phyloP scores from a whole-genome alignment of 768 basidiomycete species.

The Aureoboletus auriporus region DNA sequence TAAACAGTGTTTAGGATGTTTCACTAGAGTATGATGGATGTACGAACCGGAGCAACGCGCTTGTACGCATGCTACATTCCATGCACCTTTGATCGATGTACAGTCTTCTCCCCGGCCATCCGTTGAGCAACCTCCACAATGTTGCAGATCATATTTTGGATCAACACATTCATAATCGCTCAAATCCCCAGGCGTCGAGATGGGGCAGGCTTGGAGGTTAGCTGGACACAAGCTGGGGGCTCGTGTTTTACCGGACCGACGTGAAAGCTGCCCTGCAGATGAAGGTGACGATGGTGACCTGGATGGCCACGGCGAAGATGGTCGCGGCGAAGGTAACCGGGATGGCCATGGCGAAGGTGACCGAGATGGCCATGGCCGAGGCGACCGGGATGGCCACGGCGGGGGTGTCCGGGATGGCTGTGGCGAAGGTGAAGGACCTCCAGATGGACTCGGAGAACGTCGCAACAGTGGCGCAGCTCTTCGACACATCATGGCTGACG shows the following conservation, averaged over 20 bases:
- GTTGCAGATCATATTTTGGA: slow-evolving; percentile 54
- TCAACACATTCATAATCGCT: slow-evolving; percentile 65
- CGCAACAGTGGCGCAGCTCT: slow-evolving; percentile 26
- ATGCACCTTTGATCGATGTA: slow-evolving; percentile 57
- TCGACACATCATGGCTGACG: slow-evolving; percentile 39
- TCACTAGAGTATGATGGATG: not conserved
- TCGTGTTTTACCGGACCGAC: slow-evolving; percentile 26
- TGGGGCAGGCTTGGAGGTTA: slow-evolving; percentile 54
- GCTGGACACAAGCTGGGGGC: slow-evolving; percentile 43
- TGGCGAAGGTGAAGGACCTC: slow-evolving; percentile 19
- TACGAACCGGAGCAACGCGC: slow-evolving; percentile 50
- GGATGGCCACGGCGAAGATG: too few species aligned
- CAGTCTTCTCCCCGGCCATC: slow-evolving; percentile 69
- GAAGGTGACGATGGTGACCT: slow-evolving; percentile 30
- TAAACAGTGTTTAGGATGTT: slow-evolving; percentile 1
- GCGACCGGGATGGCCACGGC: too few species aligned
- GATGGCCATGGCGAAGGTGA: too few species aligned
- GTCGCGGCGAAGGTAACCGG: too few species aligned
- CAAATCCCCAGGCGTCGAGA: slow-evolving; percentile 34
- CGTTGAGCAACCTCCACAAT: slow-evolving; percentile 73
- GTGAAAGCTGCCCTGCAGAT: slow-evolving; percentile 14
- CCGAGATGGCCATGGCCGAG: too few species aligned
- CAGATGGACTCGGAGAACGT: slow-evolving; percentile 9
- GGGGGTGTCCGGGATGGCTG: too few species aligned
- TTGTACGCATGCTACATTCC: slow-evolving; percentile 67